Evolutionary conservation across 202 grass and related monocot species (phyloP).

Genomic region (Panicum hallii): DNA sequence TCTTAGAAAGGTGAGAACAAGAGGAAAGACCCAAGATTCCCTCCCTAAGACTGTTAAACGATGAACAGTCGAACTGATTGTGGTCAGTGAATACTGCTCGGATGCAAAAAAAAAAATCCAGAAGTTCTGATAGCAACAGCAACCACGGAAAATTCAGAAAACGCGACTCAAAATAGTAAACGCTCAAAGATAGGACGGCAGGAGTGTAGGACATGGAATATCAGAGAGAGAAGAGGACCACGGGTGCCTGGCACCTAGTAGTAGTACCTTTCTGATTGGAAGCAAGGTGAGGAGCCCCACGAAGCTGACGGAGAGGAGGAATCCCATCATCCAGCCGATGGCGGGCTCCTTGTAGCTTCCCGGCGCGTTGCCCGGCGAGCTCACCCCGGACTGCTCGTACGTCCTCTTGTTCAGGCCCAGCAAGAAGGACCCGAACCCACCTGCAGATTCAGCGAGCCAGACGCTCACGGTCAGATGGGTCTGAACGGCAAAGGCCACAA

Average conservation of each 20-base stretch:
- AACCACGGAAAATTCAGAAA: constrained; percentile 24
- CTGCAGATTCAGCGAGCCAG: constrained; percentile 32
- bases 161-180: constrained; percentile 15
- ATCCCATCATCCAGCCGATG: constrained; percentile 94
- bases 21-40: neutral
- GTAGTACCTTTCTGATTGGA: constrained; percentile 88
- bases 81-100: neutral
- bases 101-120: neutral
- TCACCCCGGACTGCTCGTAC: constrained; percentile 78
- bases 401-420: constrained; percentile 88
- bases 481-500: neutral
- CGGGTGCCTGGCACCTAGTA: neutral
- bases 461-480: constrained; percentile 1
- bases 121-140: constrained; percentile 32
- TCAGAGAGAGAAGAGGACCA: neutral
- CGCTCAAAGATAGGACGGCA: neutral
- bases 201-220: neutral
- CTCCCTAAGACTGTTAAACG: neutral
- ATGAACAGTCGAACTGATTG: neutral
- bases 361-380: constrained; percentile 73
- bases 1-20: neutral
- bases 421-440: constrained; percentile 91
- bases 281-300: constrained; percentile 88
- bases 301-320: constrained; percentile 84
- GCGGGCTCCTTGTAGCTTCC: constrained; percentile 83